Base-by-base conservation (phyloP, 129 eudicot species). In the Arctium minus region DNA sequence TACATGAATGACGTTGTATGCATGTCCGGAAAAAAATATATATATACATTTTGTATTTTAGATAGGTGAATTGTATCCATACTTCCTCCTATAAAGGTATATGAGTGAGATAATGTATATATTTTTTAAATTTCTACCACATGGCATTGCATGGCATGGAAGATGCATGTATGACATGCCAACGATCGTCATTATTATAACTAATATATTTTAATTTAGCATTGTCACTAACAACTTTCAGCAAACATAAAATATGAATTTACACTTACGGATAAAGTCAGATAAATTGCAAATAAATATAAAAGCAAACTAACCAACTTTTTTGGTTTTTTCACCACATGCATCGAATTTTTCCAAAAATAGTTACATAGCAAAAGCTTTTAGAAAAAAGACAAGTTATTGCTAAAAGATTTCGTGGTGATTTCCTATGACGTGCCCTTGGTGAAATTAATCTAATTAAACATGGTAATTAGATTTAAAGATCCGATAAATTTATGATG, bases 301-400 rank as follows among this genome's bases (percentile, higher is more conserved):
- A 73, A 60, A 60, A 37, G 0, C 15, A 71, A 73, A 81, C 33
- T 30, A 73, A 81, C 65, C 27, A 37, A 37, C n/a, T 36, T 73
- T 56, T 81, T 56, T 27, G 7, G 50, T 38, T 73, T 73, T 39
- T 44, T 37, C 6, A 36, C 18, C 76, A 17, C 33, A 22, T 73
- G 79, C 79, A 81, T 73, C 31, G 73, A 81, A 60, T 29, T 74
- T 81, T 73, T 81, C 64, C 79, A 0, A 4, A 38, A 56, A 10
- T 73, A 81, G 84, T 72, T 18, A 36, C 8, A 12, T 15, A 3
- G 6, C 0, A 72, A 36, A 13, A 2, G 30, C 17, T 2, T 81
- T 22, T 60, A 7, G 64, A 1, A 53, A 60, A 71, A 72, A 10
- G 65, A 37, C 36, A 10, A 73, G 10, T 72, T 72, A 53, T 38